Evolutionary conservation across 2,329 filamentous ascomycete genomes (phyloP).

Genomic region (Neofusicoccum parvum): DNA sequence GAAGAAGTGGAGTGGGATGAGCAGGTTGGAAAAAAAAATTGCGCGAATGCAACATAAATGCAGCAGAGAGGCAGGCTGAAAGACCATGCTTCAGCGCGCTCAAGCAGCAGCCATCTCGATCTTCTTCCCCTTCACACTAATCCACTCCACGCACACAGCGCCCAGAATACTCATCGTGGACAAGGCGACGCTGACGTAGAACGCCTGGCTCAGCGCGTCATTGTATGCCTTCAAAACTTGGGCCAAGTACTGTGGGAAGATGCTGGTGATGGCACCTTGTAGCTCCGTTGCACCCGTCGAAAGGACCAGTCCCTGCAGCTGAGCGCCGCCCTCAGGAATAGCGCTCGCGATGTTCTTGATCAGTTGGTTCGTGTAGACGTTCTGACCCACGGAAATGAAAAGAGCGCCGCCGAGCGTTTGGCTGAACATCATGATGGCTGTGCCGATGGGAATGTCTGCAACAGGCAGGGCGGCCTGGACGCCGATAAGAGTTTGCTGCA

Average conservation of each 20-base stretch:
- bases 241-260: conserved; percentile 45
- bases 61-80: background rate
- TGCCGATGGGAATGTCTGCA: conserved; percentile 50
- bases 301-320: conserved; percentile 38
- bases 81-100: background rate
- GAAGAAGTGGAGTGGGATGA: background rate
- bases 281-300: conserved; percentile 62
- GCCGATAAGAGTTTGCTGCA: conserved; percentile 51
- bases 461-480: conserved; percentile 48
- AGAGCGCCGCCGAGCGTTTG: conserved; percentile 53
- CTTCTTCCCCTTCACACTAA: conserved; percentile 63
- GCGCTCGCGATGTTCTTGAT: conserved; percentile 49
- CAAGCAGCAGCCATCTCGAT: conserved; percentile 20
- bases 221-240: conserved; percentile 67
- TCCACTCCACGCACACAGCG: conserved; percentile 63
- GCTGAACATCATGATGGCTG: conserved; percentile 51
- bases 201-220: conserved; percentile 58
- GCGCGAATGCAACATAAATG: background rate
- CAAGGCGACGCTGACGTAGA: conserved; percentile 62
- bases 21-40: background rate
- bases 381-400: conserved; percentile 53
- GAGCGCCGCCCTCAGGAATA: conserved; percentile 31
- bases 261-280: conserved; percentile 51
- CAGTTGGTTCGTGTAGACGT: conserved; percentile 54
- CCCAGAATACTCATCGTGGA: conserved; percentile 58